Base-by-base conservation (phyloP, 768 basidiomycete species). In the Russula ochroleuca region DNA sequence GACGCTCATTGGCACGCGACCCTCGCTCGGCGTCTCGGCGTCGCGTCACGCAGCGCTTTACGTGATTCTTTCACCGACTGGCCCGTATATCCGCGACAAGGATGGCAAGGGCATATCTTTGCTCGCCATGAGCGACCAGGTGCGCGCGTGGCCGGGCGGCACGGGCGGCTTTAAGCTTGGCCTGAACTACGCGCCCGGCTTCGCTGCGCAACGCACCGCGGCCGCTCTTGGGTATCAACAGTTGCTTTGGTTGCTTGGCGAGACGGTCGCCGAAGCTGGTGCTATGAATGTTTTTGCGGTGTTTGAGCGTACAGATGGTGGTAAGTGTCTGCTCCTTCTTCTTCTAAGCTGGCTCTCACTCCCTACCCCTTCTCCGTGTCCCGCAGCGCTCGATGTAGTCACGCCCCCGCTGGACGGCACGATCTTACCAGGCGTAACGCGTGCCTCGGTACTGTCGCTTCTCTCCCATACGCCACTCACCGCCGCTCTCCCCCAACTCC, bases 331-430 rank as follows among this genome's bases (percentile, higher is more conserved):
- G n/a, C 47, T 61, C 17, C 23, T 45, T 23, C 10, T 35, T 35
- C 35, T 3, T 35, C 10, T 33, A 35, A 31, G 19, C 37, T 13
- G 5, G 15, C n/a, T 83, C 28, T 21, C 38, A 10, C 43, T 5
- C 17, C 21, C 5, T 33, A 11, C 28, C 28, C 13, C 10, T 8
- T 49, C 8, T 49, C 3, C 15, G 6, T 33, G 9, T 19, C 15
- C 33, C 0, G 41, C 69, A 90, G 87, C 78, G n/a, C 73, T 84
- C 63, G 93, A 98, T 72, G 80, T 97, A 58, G 79, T 92, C 66
- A 97, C 96, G 1, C 91, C 95, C 2, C 89, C 92, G 15, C 77
- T 97, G 64, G 92, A 90, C 72, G 94, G 94, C 55, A 88, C 92
- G 75, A 92, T 98, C 70, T 83, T 98, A 2, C 94, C 94, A 2